A percentile compares a stretch with the other conserved stretches of the same genome.
Conservation (phyloP, 2,329 filamentous ascomycete genomes). For the Arthrobotrys sphaeroides region DNA sequence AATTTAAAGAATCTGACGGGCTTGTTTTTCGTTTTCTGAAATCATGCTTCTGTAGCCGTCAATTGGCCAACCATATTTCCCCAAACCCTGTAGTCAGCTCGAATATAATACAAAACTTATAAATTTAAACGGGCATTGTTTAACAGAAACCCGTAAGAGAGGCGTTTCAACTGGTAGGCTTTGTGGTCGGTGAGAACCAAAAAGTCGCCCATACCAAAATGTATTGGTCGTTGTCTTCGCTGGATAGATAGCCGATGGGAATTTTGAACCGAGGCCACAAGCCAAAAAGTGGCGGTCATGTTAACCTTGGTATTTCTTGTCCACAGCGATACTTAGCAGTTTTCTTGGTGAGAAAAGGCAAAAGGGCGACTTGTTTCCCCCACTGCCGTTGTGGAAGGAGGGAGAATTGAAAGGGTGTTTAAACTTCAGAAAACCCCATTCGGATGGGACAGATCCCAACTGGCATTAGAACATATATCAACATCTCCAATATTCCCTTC, state of each 20-base stretch:
- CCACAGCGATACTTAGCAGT: constrained; percentile 2
- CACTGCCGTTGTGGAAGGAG: neutral
- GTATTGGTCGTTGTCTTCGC: constrained; percentile 1
- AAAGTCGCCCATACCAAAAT: neutral
- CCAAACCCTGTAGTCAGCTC: constrained; percentile 27
- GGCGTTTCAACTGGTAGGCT: neutral
- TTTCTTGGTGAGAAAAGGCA: neutral
- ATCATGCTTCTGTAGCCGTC: neutral
- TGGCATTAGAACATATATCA: neutral
- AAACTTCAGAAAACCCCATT: constrained; percentile 5
- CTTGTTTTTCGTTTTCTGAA: neutral
- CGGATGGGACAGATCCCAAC: neutral
- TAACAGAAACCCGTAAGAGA: neutral
- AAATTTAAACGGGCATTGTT: constrained; percentile 9
- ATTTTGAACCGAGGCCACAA: constrained; percentile 54
- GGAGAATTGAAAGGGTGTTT: neutral
- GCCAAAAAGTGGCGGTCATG: constrained; percentile 1
- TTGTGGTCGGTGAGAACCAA: neutral
- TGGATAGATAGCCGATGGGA: constrained; percentile 44
- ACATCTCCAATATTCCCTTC: neutral
- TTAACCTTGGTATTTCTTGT: constrained; percentile 32
- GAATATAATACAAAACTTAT: constrained; percentile 5
- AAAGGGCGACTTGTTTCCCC: neutral
- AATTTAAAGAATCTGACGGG: constrained; percentile 8
- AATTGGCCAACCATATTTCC: constrained; percentile 34